Evolutionary conservation across 352 stramenopile species (phyloP), one percentile per base, ranked within the genome.

Genomic region (Labyrinthula sp.): DNA sequence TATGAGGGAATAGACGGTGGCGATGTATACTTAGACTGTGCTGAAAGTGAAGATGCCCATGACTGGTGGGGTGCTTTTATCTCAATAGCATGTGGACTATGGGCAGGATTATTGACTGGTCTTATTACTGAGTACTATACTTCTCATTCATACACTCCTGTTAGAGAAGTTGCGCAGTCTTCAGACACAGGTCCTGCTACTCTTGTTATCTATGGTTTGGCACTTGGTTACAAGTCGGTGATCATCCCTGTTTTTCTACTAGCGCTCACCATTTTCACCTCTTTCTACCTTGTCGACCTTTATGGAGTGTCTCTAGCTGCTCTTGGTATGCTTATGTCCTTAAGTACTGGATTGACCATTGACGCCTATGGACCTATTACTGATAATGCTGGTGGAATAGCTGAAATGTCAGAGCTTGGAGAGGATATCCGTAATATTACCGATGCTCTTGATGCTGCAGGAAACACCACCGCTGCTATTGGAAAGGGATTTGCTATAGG

Each of bases 151-250:
- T 95, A 95, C 69, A 57, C 65, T 25, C 85, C 85, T n/a, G 86
- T 88, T 4, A 75, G 79, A 63, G 81, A 95, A 59, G 78, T 97
- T 37, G 81, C 86, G 23, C 68, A 94, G 58, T 78, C 79, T 48
- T 96, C 84, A 60, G 89, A 95, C 68, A 96, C 87, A 61, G 89
- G 89, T 58, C 79, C 85, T 38, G 89, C 89, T 34, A 97, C 89
- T 45, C 95, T 97, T 71, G 95, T 99, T 71, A 99, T 99, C 63
- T 95, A 94, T 64, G 89, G 89, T 64, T 84, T 99, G 66, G 84
- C 86, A 33, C 77, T 99, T 47, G 89, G 89, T 54, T 96, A 95
- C 79, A 95, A 95, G 68, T 96, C 85, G 62, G 82, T 80, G 37
- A 95, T 97, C 50, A 89, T 99, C 52, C 89, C 89, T 40, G 92